Base-by-base conservation (phyloP, 129 eudicot species). In the Logfia minima region DNA sequence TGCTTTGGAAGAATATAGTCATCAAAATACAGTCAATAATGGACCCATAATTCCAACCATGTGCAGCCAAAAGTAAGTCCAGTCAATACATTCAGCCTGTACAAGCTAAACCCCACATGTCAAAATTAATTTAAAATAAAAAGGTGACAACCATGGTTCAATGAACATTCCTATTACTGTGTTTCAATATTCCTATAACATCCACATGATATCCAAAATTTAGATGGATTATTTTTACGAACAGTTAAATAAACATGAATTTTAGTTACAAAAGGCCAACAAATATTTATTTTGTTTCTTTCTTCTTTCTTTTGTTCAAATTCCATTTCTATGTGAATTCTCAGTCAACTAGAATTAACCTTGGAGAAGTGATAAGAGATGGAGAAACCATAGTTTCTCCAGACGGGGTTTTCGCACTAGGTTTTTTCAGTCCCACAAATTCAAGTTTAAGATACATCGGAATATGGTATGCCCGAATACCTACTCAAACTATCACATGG, bases 391-490 rank as follows among this genome's bases (percentile, higher is more conserved):
- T 87, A 19, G 22, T 82, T 26, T 87, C 91, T 18, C 21, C 68
- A 21, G 61, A 61, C 37, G 37, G 72, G 59, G 66, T 52, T 23
- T 87, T 84, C 68, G 77, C 45, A 43, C 70, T 87, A 29, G 91
- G 91, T 21, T 87, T 87, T 63, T 87, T 87, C 74, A 84, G 91
- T 51, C 87, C 89, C 24, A 11, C 37, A 8, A 82, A 66, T 72
- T 77, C 89, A 11, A 63, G 71, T 64, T 37, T 61, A 8, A 58
- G 87, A 63, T 88, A 85, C 21, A 76, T 80, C 16, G 92, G 92
- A n/a, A 85, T 85, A 68, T 88, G 92, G 89, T 83, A 83, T 68
- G 9, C 75, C 64, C 24, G 19, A 60, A 35, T 80, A 52, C 56
- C 85, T 18, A 28, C 13, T 8, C 80, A 75, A 77, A 64, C 92